Evolutionary conservation across 805 yeast species (phyloP).

Genomic region (Priceomyces medius): DNA sequence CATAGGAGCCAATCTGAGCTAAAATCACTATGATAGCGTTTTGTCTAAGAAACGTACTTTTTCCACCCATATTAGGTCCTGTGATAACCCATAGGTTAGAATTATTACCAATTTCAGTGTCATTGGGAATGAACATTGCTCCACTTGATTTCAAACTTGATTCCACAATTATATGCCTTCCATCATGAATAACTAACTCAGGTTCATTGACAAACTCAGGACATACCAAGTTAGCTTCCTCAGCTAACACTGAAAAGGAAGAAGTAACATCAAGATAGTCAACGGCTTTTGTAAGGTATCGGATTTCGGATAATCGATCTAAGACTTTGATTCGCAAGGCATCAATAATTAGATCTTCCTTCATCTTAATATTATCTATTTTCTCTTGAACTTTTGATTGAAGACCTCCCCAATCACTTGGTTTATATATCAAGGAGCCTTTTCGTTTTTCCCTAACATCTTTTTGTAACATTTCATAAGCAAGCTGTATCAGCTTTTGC

Average conservation of each 20-base stretch:
- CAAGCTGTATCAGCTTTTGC: conserved; percentile 24
- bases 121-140: conserved; percentile 45
- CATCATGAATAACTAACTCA: conserved; percentile 52
- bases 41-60: conserved; percentile 73
- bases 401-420: conserved; percentile 49
- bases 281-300: conserved; percentile 49
- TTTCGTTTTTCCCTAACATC: conserved; percentile 38
- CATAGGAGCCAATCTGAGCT: conserved; percentile 73
- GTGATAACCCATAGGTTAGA: conserved; percentile 56
- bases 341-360: conserved; percentile 56
- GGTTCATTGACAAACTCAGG: conserved; percentile 59
- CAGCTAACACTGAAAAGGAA: conserved; percentile 70
- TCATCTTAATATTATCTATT: conserved; percentile 47
- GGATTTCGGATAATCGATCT: conserved; percentile 41
- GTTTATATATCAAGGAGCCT: conserved; percentile 45
- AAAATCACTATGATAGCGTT: conserved; percentile 68
- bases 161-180: conserved; percentile 88
- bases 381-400: conserved; percentile 52
- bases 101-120: conserved; percentile 25
- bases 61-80: conserved; percentile 91
- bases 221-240: conserved; percentile 62
- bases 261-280: conserved; percentile 72
- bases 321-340: conserved; percentile 49
- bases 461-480: conserved; percentile 15
- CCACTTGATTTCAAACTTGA: conserved; percentile 56